Evolutionary conservation across 257 asterid genomes (phyloP), one percentile per base, ranked within the genome.

Genomic region (Capsicum baccatum): DNA sequence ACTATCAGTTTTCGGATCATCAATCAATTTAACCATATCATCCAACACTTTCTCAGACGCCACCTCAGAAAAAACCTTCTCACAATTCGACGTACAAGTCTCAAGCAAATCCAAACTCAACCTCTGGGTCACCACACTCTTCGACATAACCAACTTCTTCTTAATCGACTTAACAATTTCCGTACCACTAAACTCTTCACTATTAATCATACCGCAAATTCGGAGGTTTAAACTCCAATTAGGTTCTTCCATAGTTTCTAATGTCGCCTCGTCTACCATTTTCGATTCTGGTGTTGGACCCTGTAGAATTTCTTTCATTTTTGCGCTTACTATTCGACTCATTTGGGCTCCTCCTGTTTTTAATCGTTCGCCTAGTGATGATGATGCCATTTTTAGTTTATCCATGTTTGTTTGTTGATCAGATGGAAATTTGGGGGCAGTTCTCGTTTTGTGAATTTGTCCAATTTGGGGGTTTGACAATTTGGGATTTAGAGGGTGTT

Each of bases 161-260:
- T 94, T 95, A 35, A 95, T 90, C 26, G 98, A 90, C 87, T 91
- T 90, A 2, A 94, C 98, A 76, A 94, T 86, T 86, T 94, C 99
- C 6, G 98, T 83, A 37, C 98, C 94, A 80, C 88, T 93, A 82
- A 92, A 86, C 74, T 95, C 97, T 50, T 90, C 92, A 58, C 91
- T 89, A 80, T 88, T 87, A 89, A 95, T 94, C 95, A 92, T 88
- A 71, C 97, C 90, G 86, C 99, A 95, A 74, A 95, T 95, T 79
- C 99, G 93, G n/a, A 95, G 94, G 70, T 95, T 95, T 67, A 95
- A 91, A n/a, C 98, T 94, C 99, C 98, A 95, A 73, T 95, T 93
- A 16, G 98, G 95, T 69, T 91, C 98, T 44, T 79, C 87, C 87
- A 94, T 70, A 9, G 92, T 67, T 59, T 95, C 98, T 16, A 89